phyloP scores from a whole-genome alignment of 108 stramenopile species.

The Nitzschia sp. region DNA sequence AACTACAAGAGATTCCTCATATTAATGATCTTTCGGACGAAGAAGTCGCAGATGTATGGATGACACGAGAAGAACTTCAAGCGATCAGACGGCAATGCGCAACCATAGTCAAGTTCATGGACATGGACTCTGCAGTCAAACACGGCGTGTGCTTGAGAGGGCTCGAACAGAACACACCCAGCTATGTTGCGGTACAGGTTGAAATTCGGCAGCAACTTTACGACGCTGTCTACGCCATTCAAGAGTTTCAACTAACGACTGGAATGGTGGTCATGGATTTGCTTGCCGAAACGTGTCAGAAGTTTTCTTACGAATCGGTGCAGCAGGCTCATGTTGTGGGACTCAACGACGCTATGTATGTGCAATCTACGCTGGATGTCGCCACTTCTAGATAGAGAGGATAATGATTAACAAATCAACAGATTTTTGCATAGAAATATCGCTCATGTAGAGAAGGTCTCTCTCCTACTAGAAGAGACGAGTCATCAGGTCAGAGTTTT shows the following conservation, averaged over 20 bases:
- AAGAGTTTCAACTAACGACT: background rate
- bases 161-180: conserved; percentile 1
- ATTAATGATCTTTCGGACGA: conserved; percentile 15
- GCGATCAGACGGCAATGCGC: conserved; percentile 1
- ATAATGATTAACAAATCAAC: too few relatives aligned
- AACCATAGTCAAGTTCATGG: conserved; percentile 4
- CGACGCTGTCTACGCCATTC: conserved; percentile 6
- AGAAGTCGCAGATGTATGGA: conserved; percentile 19
- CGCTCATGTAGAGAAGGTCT: too few relatives aligned
- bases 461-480: too few relatives aligned
- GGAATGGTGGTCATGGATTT: background rate
- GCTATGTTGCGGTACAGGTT: background rate
- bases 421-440: too few relatives aligned
- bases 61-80: background rate
- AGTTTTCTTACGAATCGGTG: background rate
- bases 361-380: background rate
- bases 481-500: too few relatives aligned
- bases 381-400: background rate
- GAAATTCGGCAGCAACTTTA: conserved; percentile 6
- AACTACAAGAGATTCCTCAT: conserved; percentile 18
- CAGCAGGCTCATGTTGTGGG: background rate
- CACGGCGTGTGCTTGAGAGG: conserved; percentile 1
- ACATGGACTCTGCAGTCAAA: background rate
- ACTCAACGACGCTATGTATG: background rate
- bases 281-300: conserved; percentile 5